These are phyloP conservation scores for Lactuca saligna DNA, from an alignment of 129 eudicot genomes.

Conservation along the genomic window DNA sequence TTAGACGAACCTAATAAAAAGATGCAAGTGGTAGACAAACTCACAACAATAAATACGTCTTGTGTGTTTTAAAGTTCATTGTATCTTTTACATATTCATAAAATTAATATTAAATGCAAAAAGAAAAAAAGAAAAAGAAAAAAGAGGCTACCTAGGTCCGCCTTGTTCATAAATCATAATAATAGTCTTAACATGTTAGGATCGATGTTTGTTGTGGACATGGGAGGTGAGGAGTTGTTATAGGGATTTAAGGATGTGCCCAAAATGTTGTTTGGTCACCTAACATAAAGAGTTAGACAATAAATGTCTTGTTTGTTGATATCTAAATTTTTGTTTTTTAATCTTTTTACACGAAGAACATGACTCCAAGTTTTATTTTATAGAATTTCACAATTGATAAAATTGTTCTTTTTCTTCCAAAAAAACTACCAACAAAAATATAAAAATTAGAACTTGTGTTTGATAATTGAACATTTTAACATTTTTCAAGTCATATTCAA, in stretches of 20 bases:
- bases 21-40: background rate
- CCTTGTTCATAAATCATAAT: background rate
- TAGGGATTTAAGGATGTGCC: constrained; percentile 24
- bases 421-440: too few species aligned
- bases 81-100: background rate
- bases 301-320: constrained; percentile 1
- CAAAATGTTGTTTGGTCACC: constrained; percentile 31
- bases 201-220: constrained; percentile 17
- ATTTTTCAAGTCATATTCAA: too few species aligned
- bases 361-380: background rate
- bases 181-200: constrained; percentile 4
- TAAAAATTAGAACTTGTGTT: too few species aligned
- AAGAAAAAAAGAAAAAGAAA: too few species aligned
- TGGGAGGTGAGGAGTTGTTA: constrained; percentile 18
- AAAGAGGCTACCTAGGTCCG: background rate
- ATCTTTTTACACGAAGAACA: background rate
- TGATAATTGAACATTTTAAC: too few species aligned
- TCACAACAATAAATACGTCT: too few species aligned
- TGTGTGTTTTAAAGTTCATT: too few species aligned
- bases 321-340: background rate
- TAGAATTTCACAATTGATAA: background rate
- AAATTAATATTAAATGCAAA: background rate
- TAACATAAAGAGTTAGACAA: constrained; percentile 21
- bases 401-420: too few species aligned
- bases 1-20: background rate